A percentile compares a stretch with the other conserved stretches of the same genome.
These are phyloP conservation scores for Penicillium sp. DNA, from an alignment of 2,329 filamentous ascomycete genomes.

Conservation along the genomic window DNA sequence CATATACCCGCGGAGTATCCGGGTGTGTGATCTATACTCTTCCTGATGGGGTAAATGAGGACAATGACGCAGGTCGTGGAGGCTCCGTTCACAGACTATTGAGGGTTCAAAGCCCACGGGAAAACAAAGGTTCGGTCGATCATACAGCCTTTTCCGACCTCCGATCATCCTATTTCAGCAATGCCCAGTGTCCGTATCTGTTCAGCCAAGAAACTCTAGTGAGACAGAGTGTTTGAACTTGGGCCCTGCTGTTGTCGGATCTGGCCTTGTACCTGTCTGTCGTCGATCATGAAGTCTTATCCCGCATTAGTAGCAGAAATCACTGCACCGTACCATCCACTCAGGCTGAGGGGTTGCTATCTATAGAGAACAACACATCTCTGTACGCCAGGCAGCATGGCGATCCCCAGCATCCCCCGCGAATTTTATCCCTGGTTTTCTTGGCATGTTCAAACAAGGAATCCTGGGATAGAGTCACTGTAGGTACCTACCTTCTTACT, in stretches of 20 bases:
- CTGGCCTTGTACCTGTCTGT: constrained; percentile 1
- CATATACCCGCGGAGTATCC: not conserved
- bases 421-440: constrained; percentile 6
- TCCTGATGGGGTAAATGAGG: not conserved
- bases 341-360: not conserved
- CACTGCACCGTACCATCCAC: not conserved
- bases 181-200: not conserved
- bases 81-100: not conserved
- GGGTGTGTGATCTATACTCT: not conserved
- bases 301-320: not conserved
- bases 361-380: not conserved
- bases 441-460: constrained; percentile 5
- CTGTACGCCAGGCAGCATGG: constrained; percentile 2
- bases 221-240: not conserved
- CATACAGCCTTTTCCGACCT: not conserved
- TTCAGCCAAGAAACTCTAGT: constrained; percentile 4
- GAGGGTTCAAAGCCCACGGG: not conserved
- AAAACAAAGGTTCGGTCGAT: not conserved
- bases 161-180: not conserved
- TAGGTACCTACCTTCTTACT: too few relatives aligned
- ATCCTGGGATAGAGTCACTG: not conserved
- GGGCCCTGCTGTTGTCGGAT: not conserved
- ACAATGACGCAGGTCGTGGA: not conserved
- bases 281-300: constrained; percentile 7
- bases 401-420: constrained; percentile 6